Evolutionary conservation across 1,284 basidiomycete genomes (phyloP).

Genomic region (Amylostereum chailletii): DNA sequence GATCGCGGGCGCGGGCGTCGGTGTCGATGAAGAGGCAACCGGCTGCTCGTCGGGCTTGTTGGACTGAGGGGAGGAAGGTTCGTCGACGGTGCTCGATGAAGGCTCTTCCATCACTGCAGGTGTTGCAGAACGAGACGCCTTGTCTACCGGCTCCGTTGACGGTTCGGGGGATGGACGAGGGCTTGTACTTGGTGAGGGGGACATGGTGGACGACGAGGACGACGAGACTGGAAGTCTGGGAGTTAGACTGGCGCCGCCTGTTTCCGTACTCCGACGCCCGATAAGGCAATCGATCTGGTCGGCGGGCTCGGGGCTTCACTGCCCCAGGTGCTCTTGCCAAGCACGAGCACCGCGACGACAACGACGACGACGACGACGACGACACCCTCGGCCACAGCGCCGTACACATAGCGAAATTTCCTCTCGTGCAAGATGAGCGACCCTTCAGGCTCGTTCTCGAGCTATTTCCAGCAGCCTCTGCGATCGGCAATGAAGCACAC

Average conservation of each 20-base stretch:
- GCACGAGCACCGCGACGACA: not conserved
- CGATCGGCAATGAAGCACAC: constrained; percentile 44
- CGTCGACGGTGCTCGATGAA: not conserved
- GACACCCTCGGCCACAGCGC: not conserved
- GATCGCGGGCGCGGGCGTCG: constrained; percentile 5
- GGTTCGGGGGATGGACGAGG: constrained; percentile 4
- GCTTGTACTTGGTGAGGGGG: constrained; percentile 7
- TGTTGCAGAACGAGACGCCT: constrained; percentile 7
- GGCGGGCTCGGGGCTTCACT: not conserved
- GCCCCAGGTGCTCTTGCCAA: not conserved
- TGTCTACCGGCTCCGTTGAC: not conserved
- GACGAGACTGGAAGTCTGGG: not conserved
- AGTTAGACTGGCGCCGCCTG: too few species aligned
- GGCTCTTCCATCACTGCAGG: not conserved
- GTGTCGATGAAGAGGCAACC: constrained; percentile 6
- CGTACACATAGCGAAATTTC: not conserved
- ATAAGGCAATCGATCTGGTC: constrained; percentile 1
- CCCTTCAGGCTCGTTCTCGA: constrained; percentile 17
- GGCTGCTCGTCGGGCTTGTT: constrained; percentile 3
- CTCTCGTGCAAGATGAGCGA: constrained; percentile 10
- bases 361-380: constrained; percentile 1
- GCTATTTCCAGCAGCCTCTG: constrained; percentile 21
- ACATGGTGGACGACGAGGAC: constrained; percentile 6
- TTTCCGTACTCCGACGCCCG: not conserved
- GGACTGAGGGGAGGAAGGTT: constrained; percentile 5